phyloP scores from a whole-genome alignment of 495 filamentous ascomycete genomes.

The Penicillium manginii region DNA sequence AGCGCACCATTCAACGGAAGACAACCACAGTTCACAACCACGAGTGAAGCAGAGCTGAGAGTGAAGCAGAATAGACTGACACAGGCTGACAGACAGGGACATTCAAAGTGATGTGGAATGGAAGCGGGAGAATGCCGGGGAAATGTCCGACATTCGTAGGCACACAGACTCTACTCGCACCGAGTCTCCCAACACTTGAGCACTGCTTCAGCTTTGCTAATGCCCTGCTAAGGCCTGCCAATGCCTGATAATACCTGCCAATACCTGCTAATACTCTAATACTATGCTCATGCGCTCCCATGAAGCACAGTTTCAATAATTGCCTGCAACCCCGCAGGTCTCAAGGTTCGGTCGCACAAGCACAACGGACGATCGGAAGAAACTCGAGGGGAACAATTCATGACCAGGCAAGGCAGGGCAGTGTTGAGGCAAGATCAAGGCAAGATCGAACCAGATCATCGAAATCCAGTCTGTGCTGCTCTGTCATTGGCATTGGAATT shows the following conservation, averaged over 20 bases:
- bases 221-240: too few species aligned
- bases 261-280: too few species aligned
- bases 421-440: background rate
- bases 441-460: slow-evolving; percentile 1
- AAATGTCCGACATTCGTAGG: too few species aligned
- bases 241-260: too few species aligned
- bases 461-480: background rate
- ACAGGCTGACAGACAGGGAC: too few species aligned
- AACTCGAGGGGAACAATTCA: background rate
- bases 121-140: too few species aligned
- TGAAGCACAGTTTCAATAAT: slow-evolving; percentile 17
- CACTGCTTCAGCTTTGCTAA: too few species aligned
- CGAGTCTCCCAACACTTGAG: too few species aligned
- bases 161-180: too few species aligned
- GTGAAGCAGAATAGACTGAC: too few species aligned
- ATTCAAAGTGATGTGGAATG: too few species aligned
- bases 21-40: background rate
- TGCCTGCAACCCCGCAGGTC: slow-evolving; percentile 11
- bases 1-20: slow-evolving; percentile 29
- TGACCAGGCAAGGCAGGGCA: background rate
- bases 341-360: slow-evolving; percentile 20
- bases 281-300: background rate
- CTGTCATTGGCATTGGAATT: slow-evolving; percentile 2
- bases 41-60: background rate
- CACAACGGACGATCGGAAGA: slow-evolving; percentile 9